Evolutionary conservation across 768 basidiomycete species (phyloP).

Genomic region (Pleurotus pulmonarius): DNA sequence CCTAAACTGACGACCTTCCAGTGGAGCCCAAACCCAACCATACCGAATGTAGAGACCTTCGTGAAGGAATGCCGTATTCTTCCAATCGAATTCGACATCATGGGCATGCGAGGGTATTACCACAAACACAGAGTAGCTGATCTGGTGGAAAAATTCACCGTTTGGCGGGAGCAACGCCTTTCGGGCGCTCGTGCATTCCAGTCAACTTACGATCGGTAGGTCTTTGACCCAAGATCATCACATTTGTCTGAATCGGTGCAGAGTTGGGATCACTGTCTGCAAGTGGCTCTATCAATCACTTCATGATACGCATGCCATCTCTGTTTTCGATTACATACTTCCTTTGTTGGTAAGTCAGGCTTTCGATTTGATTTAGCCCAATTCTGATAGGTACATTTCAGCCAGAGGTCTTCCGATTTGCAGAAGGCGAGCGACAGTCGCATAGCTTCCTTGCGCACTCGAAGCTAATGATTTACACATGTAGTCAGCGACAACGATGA

Average conservation of each 20-base stretch:
- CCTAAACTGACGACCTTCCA: constrained; percentile 18
- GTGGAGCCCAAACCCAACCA: constrained; percentile 64
- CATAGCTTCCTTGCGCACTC: no score
- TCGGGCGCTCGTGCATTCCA: constrained; percentile 79
- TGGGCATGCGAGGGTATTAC: constrained; percentile 66
- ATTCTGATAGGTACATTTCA: constrained; percentile 20
- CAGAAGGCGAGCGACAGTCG: constrained; percentile 45
- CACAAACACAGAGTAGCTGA: constrained; percentile 56
- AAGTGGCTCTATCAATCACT: constrained; percentile 75
- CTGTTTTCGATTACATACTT: constrained; percentile 77
- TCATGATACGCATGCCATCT: constrained; percentile 73
- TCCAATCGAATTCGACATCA: constrained; percentile 62
- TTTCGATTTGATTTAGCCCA: neutral
- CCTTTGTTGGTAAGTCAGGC: constrained; percentile 63
- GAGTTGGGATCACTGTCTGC: constrained; percentile 65
- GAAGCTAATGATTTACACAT: neutral
- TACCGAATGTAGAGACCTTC: constrained; percentile 58
- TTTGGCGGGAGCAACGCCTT: constrained; percentile 67
- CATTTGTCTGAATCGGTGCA: constrained; percentile 18
- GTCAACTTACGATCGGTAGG: constrained; percentile 79
- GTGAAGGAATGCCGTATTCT: constrained; percentile 61
- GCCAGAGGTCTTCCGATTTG: constrained; percentile 75
- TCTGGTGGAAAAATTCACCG: constrained; percentile 59
- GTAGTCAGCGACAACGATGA: constrained; percentile 74
- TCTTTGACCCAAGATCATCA: constrained; percentile 5